phyloP scores from a whole-genome alignment of 2,329 filamentous ascomycete species.

The Aspergillus puulaauensis region DNA sequence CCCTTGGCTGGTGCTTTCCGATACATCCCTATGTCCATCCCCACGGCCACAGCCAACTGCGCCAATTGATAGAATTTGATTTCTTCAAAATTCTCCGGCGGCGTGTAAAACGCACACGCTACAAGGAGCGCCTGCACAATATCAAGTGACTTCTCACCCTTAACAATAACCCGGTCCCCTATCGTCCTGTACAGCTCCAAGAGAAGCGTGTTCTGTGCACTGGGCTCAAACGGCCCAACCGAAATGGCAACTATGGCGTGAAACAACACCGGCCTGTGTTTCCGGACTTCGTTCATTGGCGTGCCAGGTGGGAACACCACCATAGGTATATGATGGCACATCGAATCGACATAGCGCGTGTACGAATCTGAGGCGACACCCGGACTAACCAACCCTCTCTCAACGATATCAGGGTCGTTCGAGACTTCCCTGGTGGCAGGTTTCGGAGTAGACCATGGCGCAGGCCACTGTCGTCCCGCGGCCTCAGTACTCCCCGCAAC shows the following conservation, averaged over 20 bases:
- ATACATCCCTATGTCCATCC: slow-evolving; percentile 77
- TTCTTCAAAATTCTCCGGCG: slow-evolving; percentile 79
- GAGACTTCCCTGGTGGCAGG: slow-evolving; percentile 19
- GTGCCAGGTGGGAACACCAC: slow-evolving; percentile 58
- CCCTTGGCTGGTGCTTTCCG: slow-evolving; percentile 47
- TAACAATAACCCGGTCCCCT: slow-evolving; percentile 71
- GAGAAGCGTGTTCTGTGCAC: slow-evolving; percentile 62
- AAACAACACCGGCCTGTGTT: slow-evolving; percentile 60
- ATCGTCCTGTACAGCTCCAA: slow-evolving; percentile 70
- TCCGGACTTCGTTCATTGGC: slow-evolving; percentile 55
- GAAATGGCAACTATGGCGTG: slow-evolving; percentile 57
- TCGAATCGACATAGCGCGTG: slow-evolving; percentile 53
- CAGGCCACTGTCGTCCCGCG: slow-evolving; percentile 20
- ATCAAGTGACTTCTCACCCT: slow-evolving; percentile 78
- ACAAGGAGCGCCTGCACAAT: slow-evolving; percentile 77
- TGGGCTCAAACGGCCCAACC: slow-evolving; percentile 52
- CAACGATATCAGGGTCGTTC: slow-evolving; percentile 48
- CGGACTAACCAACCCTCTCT: slow-evolving; percentile 51
- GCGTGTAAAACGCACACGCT: slow-evolving; percentile 79
- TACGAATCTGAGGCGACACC: slow-evolving; percentile 58
- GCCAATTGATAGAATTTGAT: slow-evolving; percentile 88
- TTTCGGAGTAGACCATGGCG: slow-evolving; percentile 17
- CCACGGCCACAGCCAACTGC: slow-evolving; percentile 78
- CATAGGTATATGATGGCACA: slow-evolving; percentile 57
- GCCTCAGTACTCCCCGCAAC: slow-evolving; percentile 21